A percentile compares a stretch with the other conserved stretches of the same genome.
phyloP scores from a whole-genome alignment of 2,329 filamentous ascomycete species.

The Microdochium bolleyi region DNA sequence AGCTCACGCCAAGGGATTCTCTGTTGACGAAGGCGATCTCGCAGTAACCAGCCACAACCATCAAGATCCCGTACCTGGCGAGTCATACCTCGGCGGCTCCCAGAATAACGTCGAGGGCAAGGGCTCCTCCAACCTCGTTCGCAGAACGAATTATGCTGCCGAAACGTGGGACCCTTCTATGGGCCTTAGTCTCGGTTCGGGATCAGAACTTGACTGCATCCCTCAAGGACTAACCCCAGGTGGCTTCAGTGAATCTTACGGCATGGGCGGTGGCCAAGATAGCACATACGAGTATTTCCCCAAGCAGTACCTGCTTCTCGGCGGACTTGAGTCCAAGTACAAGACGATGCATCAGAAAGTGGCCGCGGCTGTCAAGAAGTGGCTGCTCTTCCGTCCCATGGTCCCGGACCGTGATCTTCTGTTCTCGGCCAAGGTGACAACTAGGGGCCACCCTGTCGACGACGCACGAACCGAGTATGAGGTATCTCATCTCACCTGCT shows the following conservation, averaged over 20 bases:
- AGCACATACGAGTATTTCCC: slow-evolving; percentile 65
- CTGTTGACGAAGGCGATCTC: neutral
- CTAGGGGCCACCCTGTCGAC: slow-evolving; percentile 30
- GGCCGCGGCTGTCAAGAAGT: slow-evolving; percentile 59
- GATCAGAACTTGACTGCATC: slow-evolving; percentile 34
- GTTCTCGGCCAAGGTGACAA: slow-evolving; percentile 57
- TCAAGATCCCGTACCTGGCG: neutral
- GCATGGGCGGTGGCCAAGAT: slow-evolving; percentile 59
- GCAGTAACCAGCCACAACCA: neutral
- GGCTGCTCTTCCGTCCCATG: slow-evolving; percentile 74
- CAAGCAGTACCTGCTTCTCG: slow-evolving; percentile 68
- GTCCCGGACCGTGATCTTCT: slow-evolving; percentile 63
- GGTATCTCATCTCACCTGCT: slow-evolving; percentile 57
- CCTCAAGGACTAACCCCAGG: slow-evolving; percentile 49
- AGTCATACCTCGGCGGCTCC: neutral
- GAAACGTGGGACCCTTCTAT: neutral
- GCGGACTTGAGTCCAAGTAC: slow-evolving; percentile 67
- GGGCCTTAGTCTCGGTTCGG: neutral
- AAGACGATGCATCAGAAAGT: slow-evolving; percentile 62
- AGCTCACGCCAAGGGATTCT: neutral
- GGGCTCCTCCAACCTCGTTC: neutral
- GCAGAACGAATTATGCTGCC: neutral
- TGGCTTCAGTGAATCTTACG: slow-evolving; percentile 37
- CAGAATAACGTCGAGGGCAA: neutral
- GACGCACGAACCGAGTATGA: slow-evolving; percentile 47